Percentiles rank a stretch among this genome's conserved stretches.
phyloP scores from a whole-genome alignment of 805 yeast genomes.

The Candida rishiriensis region DNA sequence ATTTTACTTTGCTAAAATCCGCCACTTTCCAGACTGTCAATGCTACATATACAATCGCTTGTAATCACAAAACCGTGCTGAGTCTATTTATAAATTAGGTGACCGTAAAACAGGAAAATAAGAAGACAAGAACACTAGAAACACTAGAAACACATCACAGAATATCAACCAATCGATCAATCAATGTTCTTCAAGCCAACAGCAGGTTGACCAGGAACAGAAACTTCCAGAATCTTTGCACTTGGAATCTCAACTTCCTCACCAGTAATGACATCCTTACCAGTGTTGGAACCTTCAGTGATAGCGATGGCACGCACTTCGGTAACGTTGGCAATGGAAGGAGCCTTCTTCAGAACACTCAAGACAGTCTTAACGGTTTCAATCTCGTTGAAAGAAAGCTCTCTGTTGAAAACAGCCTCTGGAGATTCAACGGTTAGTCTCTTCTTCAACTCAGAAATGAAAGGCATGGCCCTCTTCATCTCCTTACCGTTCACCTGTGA shows the following conservation, averaged over 20 bases:
- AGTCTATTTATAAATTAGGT: no score
- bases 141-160: no score
- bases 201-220: constrained; percentile 94
- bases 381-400: constrained; percentile 76
- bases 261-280: constrained; percentile 64
- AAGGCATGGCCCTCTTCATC: constrained; percentile 98
- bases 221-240: constrained; percentile 70
- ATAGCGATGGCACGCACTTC: constrained; percentile 59
- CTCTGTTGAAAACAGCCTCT: constrained; percentile 81
- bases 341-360: constrained; percentile 55
- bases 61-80: no score
- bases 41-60: no score
- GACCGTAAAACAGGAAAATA: no score
- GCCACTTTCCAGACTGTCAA: no score
- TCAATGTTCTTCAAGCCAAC: constrained; percentile 62
- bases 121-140: no score
- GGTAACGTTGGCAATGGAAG: constrained; percentile 53
- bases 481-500: constrained; percentile 71
- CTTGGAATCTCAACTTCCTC: constrained; percentile 61
- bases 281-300: constrained; percentile 58
- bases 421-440: constrained; percentile 70
- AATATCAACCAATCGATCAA: not conserved
- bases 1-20: no score
- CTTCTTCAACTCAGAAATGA: constrained; percentile 79
- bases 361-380: constrained; percentile 56